phyloP scores from a whole-genome alignment of 2,329 filamentous ascomycete genomes.

The Alternaria arborescens region DNA sequence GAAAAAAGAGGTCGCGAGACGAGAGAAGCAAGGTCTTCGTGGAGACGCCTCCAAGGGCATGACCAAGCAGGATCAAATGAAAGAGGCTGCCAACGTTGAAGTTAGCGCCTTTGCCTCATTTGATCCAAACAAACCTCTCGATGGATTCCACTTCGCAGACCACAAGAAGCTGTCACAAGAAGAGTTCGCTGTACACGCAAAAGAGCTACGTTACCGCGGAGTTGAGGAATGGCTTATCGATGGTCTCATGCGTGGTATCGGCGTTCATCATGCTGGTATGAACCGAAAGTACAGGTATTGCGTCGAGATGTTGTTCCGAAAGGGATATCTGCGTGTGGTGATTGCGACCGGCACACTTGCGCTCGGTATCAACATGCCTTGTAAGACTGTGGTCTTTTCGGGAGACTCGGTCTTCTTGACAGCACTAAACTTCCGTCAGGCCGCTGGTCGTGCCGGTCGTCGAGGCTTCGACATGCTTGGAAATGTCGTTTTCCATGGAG shows the following conservation, averaged over 20 bases:
- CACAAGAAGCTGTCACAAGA: constrained; percentile 64
- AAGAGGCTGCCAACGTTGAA: constrained; percentile 66
- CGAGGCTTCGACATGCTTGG: constrained; percentile 82
- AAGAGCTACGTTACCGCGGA: constrained; percentile 61
- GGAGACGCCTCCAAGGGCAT: constrained; percentile 57
- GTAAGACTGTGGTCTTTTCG: constrained; percentile 80
- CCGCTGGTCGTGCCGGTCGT: constrained; percentile 78
- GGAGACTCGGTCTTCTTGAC: constrained; percentile 78
- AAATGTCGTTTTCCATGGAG: constrained; percentile 79
- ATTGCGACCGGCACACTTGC: constrained; percentile 79
- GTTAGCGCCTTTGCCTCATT: constrained; percentile 69
- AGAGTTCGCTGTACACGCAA: constrained; percentile 66
- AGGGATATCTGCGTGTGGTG: constrained; percentile 73
- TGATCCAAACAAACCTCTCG: constrained; percentile 69
- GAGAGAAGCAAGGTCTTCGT: constrained; percentile 56
- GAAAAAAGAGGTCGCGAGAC: constrained; percentile 59
- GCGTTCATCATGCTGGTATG: constrained; percentile 82
- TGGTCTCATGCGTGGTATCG: constrained; percentile 72
- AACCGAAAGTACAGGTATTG: constrained; percentile 78
- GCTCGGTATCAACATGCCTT: constrained; percentile 76
- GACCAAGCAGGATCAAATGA: constrained; percentile 65
- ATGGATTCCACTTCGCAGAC: constrained; percentile 73
- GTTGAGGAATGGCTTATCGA: constrained; percentile 64
- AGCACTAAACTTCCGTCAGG: constrained; percentile 79
- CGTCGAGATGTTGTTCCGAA: constrained; percentile 78